Conservation (phyloP, 441 rosid genomes). For the Adansonia gregorii region DNA sequence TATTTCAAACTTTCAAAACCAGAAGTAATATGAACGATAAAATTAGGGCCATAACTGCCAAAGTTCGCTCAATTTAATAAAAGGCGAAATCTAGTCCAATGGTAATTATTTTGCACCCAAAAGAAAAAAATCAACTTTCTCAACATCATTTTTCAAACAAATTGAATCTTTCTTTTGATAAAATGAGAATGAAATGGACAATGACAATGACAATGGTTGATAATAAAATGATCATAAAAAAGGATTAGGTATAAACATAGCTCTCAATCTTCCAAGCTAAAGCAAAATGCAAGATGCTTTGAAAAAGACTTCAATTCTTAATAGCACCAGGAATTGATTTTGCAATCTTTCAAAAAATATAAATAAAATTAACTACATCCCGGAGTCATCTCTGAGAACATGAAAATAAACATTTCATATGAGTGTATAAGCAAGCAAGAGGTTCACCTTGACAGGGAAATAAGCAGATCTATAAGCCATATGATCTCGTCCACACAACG, state of each 20-base stretch:
- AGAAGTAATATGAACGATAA: not conserved
- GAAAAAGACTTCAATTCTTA: not conserved
- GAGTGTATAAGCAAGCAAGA: not conserved
- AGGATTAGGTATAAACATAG: not conserved
- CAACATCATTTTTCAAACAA: conserved; percentile 1
- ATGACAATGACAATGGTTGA: not conserved
- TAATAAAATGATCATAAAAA: not conserved
- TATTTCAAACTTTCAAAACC: conserved; percentile 16
- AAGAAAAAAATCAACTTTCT: not conserved
- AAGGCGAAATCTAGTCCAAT: no score
- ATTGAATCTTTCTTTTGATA: not conserved
- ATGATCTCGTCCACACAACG: conserved; percentile 97
- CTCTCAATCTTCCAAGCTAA: not conserved
- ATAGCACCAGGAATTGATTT: not conserved
- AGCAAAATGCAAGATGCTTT: not conserved
- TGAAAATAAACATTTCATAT: not conserved
- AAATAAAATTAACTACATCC: not conserved
- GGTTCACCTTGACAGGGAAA: conserved; percentile 86
- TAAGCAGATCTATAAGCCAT: conserved; percentile 94
- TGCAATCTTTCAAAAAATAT: not conserved
- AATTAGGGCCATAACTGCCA: not conserved
- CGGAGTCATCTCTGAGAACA: not conserved
- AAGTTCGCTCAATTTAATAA: not conserved
- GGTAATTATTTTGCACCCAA: not conserved
- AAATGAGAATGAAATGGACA: not conserved